Evolutionary conservation across 1,139 yeast genomes (phyloP), one percentile per base, ranked within the genome.

Genomic region (Trichomonascaceae sp.): DNA sequence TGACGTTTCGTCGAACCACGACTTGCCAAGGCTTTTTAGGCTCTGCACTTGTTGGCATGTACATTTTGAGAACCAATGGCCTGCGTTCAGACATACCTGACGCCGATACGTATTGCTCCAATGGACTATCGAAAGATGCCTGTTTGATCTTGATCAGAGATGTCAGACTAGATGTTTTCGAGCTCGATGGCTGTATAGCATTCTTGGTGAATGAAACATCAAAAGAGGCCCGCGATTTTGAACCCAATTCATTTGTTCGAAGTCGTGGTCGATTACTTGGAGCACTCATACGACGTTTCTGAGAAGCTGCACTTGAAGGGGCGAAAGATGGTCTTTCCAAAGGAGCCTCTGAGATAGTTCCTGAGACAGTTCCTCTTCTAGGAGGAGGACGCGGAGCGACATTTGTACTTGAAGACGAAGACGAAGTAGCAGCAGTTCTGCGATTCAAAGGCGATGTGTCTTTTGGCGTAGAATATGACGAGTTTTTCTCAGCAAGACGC

Each of bases 101-200:
- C 0, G 76, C 75, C 27, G 66, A 67, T 19, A 71, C 66, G 60
- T 69, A 75, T 55, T 70, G 72, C 51, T 73, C 76, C 19, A 74
- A 64, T 1, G 78, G 78, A 56, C 73, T 71, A 32, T 66, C 69
- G 27, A 62, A 60, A 1, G 65, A 54, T 7, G 69, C 58, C 50
- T 63, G 64, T 53, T 66, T 67, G 47, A 63, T 66, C 44, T 60
- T 60, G 47, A 70, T 67, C 36, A 65, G 64, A n/a, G 45, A 39
- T 2, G 45, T 27, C 38, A 48, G 24, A 17, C 45, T 19, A 7
- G 50, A 48, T n/a, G 45, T n/a, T 9, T 13, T 13, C 3, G 45
- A 9, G 7, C 18, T 8, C 38, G 32, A 9, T 19, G 45, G 15
- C 12, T 36, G n/a, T 8, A 48, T 17, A 9, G 10, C 22, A n/a